These are phyloP conservation scores for Leersia perrieri DNA, from an alignment of 176 grass and related monocot genomes.

Conservation along the genomic window DNA sequence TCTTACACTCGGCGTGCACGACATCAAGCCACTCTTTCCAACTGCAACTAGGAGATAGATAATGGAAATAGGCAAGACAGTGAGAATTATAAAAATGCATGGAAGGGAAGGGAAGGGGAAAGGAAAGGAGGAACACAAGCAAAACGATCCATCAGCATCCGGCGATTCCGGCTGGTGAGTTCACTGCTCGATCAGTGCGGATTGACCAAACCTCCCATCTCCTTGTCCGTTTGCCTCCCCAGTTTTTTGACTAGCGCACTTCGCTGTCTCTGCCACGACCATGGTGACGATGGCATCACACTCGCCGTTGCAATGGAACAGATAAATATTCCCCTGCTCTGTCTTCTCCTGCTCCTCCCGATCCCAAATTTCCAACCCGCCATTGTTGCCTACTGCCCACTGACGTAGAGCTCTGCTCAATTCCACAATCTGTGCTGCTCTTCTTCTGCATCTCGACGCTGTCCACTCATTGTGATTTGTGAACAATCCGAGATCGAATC, in stretches of 20 bases:
- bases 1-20: neutral
- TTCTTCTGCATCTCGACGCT: neutral
- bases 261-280: neutral
- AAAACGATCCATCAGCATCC: neutral
- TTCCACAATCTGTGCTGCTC: too few species aligned
- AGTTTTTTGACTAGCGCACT: neutral
- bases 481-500: neutral
- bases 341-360: conserved; percentile 22
- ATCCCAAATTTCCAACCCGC: neutral
- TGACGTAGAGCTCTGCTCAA: neutral
- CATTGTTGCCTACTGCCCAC: neutral
- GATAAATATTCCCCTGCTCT: conserved; percentile 24
- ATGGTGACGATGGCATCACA: neutral
- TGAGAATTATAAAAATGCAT: neutral
- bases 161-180: too few species aligned
- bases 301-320: conserved; percentile 1
- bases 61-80: neutral
- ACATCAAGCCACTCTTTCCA: neutral
- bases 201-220: conserved; percentile 34
- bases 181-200: conserved; percentile 19
- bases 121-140: neutral
- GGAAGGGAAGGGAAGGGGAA: neutral
- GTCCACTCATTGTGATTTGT: neutral
- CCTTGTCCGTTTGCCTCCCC: neutral
- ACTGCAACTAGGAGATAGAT: neutral